Conservation (phyloP, 2,329 filamentous ascomycete species). For the Exophiala bonariae region DNA sequence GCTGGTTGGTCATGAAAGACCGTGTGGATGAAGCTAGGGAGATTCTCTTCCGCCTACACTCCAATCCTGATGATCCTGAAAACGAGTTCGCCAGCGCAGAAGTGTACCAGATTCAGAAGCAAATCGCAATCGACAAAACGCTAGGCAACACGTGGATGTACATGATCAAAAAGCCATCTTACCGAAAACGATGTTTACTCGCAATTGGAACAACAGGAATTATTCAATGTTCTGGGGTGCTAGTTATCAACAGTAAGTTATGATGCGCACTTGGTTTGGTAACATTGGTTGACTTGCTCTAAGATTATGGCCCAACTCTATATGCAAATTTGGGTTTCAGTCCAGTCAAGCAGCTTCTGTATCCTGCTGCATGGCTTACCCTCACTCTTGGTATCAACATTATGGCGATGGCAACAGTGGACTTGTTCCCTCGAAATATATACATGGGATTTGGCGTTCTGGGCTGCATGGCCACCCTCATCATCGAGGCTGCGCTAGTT, state of each 20-base stretch:
- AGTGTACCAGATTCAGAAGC: conserved; percentile 8
- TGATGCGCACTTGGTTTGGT: no score
- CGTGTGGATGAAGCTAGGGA: conserved; percentile 23
- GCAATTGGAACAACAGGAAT: no score
- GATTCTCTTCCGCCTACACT: conserved; percentile 20
- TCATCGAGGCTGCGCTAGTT: background rate
- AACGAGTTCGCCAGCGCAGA: background rate
- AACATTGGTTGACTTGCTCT: no score
- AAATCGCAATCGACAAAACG: background rate
- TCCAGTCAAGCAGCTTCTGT: background rate
- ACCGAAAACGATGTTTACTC: no score
- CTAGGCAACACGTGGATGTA: background rate
- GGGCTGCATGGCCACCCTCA: background rate
- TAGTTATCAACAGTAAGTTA: no score
- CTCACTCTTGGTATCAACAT: background rate
- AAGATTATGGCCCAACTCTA: background rate
- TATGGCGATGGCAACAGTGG: background rate
- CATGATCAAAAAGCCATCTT: background rate
- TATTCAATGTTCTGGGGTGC: no score
- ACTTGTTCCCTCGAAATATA: background rate
- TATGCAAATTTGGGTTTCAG: background rate
- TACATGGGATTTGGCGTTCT: background rate
- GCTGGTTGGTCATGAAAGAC: conserved; percentile 28
- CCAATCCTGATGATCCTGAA: conserved; percentile 5
- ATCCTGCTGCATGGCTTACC: background rate